Base-by-base conservation (phyloP, 306 rosid genomes). In the Glycyrrhiza uralensis region DNA sequence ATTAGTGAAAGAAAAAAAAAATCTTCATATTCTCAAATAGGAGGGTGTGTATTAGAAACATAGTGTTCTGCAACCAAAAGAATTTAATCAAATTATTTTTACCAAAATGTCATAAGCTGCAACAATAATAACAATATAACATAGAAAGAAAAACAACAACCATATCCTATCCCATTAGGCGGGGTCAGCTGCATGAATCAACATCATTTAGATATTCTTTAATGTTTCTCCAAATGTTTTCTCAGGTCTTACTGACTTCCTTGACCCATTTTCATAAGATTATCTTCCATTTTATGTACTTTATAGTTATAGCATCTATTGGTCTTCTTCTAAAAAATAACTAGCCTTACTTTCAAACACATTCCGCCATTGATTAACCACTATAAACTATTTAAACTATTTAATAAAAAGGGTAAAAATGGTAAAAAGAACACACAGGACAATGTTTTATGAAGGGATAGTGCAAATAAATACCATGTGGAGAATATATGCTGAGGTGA, bases 401-500 rank as follows among this genome's bases (percentile, higher is more conserved):
- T 44, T 28, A 29, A 9, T 58, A 22, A 75, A 1, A 41, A 23
- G 30, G 30, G 15, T 6, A 3, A 51, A 62, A 49, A 32, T 56
- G 51, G 44, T 38, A 56, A 13, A 33, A 28, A 19, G 11, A 13
- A 45, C 8, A 26, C 5, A 49, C n/a, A 58, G 22, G 23, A 28
- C 39, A n/a, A 13, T 1, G 5, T 58, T 30, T 72, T 60, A 72
- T 61, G 49, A 64, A n/a, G 5, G 47, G 70, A 23, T 29, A 69
- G 68, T 24, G 11, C n/a, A 84, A 68, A 62, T 65, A 82, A 88
- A 76, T 71, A 94, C 99, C 99, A 82, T 91, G 75, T 71, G 99
- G 97, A 78, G 99, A 94, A 83, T 94, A 86, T 76, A 94, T 91
- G 87, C 99, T 94, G 76, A 94, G 92, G 3, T 94, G 99, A 84